Percentiles rank a stretch among this genome's conserved stretches.
Conservation (phyloP, 768 basidiomycete genomes). For the Terana coerulea region DNA sequence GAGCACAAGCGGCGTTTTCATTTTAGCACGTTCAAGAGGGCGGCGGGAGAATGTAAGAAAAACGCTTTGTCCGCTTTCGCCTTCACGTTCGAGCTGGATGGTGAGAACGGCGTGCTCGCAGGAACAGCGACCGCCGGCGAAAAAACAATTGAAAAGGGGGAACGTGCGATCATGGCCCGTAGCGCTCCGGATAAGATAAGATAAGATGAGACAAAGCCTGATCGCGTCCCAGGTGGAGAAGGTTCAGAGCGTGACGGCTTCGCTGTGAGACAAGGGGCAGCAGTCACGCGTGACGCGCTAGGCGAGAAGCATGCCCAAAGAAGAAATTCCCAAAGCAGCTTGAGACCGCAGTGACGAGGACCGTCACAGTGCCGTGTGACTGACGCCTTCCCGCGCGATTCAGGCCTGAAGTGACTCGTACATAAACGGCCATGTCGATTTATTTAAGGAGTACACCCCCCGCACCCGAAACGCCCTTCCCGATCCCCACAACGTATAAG, state of each 20-base stretch:
- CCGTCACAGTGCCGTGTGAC: conserved; percentile 1
- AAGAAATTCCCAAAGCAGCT: not conserved
- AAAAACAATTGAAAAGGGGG: conserved; percentile 1
- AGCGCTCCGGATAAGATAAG: conserved; percentile 9
- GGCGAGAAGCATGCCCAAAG: conserved; percentile 1
- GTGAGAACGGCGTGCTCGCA: not conserved
- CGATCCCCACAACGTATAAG: not conserved
- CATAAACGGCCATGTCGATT: not conserved
- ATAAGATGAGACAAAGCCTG: conserved; percentile 13
- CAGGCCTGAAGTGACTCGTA: conserved; percentile 2
- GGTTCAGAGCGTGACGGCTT: not conserved
- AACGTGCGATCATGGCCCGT: conserved; percentile 7
- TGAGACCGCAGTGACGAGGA: not conserved
- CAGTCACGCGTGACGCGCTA: not conserved
- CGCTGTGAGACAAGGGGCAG: not conserved
- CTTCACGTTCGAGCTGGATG: conserved; percentile 7
- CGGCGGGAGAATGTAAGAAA: not conserved
- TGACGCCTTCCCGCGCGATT: conserved; percentile 4
- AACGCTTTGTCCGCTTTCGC: not conserved
- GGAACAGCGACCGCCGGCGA: not conserved
- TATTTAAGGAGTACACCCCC: not conserved
- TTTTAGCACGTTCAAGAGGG: conserved; percentile 3
- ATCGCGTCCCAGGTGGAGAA: not conserved
- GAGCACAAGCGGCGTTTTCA: not conserved
- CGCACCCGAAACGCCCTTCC: conserved; percentile 6